A percentile compares a stretch with the other conserved stretches of the same genome.
Conservation (phyloP, 352 stramenopile genomes). For the Lagenidium giganteum region DNA sequence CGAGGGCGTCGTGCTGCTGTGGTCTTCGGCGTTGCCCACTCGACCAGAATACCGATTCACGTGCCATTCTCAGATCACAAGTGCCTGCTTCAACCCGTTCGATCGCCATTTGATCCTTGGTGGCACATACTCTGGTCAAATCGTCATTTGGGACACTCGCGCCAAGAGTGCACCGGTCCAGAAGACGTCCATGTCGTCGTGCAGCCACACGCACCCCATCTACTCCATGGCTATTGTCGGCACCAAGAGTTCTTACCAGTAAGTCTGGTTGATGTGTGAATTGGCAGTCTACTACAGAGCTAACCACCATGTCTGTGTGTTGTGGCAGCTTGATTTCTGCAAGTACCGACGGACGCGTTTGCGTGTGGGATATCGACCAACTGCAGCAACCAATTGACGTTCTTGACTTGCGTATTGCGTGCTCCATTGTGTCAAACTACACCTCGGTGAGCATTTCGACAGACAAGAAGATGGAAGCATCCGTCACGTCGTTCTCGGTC, state of each 20-base stretch:
- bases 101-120: slow-evolving; percentile 69
- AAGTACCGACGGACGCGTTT: slow-evolving; percentile 72
- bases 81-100: slow-evolving; percentile 71
- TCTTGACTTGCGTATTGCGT: slow-evolving; percentile 62
- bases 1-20: slow-evolving; percentile 65
- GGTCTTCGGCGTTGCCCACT: slow-evolving; percentile 57
- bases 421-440: slow-evolving; percentile 53
- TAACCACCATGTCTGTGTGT: background rate
- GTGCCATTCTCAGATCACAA: slow-evolving; percentile 68
- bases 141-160: slow-evolving; percentile 74
- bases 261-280: no score
- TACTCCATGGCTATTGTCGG: slow-evolving; percentile 73
- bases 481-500: slow-evolving; percentile 64
- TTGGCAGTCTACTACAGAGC: no score
- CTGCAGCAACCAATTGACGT: slow-evolving; percentile 68
- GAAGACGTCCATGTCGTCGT: slow-evolving; percentile 61
- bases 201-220: slow-evolving; percentile 73
- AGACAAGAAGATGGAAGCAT: slow-evolving; percentile 73
- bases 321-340: slow-evolving; percentile 55
- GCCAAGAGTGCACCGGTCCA: slow-evolving; percentile 65
- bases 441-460: slow-evolving; percentile 36
- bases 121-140: slow-evolving; percentile 68
- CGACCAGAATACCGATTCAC: slow-evolving; percentile 75
- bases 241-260: slow-evolving; percentile 68
- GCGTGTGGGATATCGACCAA: slow-evolving; percentile 71